Evolutionary conservation across 768 basidiomycete species (phyloP).

Genomic region (Tulasnella sp.): DNA sequence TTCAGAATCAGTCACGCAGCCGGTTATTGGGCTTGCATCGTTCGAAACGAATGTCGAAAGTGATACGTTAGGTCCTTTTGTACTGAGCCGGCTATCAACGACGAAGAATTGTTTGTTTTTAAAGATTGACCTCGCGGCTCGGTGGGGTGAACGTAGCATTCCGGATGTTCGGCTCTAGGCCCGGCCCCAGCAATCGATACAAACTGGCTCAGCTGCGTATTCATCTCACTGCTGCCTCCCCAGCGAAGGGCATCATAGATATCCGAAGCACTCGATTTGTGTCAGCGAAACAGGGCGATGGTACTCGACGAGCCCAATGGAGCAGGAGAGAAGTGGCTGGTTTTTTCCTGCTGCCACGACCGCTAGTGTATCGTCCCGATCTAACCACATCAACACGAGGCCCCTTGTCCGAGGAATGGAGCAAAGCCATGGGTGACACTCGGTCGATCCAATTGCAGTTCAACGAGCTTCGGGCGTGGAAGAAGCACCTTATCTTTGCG

Average conservation of each 20-base stretch:
- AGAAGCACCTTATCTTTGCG: conserved; percentile 95
- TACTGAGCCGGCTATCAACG: conserved; percentile 50
- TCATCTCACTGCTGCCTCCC: conserved; percentile 83
- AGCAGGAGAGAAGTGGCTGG: conserved; percentile 29
- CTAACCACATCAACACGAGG: conserved; percentile 87
- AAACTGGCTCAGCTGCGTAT: conserved; percentile 43
- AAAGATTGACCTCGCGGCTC: conserved; percentile 44
- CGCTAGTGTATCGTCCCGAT: conserved; percentile 64
- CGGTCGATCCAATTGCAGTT: conserved; percentile 76
- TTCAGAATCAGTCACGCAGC: neutral
- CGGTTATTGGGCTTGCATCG: neutral
- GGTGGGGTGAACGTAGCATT: conserved; percentile 29
- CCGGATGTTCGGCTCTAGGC: conserved; percentile 27
- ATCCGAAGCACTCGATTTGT: conserved; percentile 83
- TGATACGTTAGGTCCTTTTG: conserved; percentile 6
- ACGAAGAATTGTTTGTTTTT: conserved; percentile 84
- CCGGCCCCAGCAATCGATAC: conserved; percentile 28
- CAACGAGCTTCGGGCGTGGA: conserved; percentile 94
- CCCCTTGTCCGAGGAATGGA: conserved; percentile 88
- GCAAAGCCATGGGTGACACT: conserved; percentile 50
- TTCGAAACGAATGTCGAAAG: neutral
- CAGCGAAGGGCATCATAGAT: conserved; percentile 94
- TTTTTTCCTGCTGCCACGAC: conserved; percentile 29
- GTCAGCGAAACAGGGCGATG: conserved; percentile 46
- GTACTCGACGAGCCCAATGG: conserved; percentile 37